Evolutionary conservation across 2,329 filamentous ascomycete genomes (phyloP), one percentile per base, ranked within the genome.

Genomic region (Fusarium gaditjirri): DNA sequence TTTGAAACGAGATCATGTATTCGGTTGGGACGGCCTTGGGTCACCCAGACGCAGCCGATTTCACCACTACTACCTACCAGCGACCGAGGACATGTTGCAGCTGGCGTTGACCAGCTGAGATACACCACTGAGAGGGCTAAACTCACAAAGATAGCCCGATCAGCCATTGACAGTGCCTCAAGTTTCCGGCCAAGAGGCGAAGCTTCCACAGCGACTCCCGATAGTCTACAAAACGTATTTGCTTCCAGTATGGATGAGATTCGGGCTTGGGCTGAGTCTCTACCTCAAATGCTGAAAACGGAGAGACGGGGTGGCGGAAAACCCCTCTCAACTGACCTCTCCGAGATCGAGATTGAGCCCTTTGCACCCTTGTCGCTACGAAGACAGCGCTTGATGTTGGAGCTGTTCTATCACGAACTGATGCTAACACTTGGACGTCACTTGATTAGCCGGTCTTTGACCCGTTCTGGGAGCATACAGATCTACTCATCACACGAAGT

Each of bases 191-290:
- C 12, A 3, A 38, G 1, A 2, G 7, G 13, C 5, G 3, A 12
- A 17, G 6, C 7, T 53, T 2, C 2, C 1, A 47, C 0, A 1
- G 8, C 8, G 2, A 5, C 11, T 2, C 8, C 7, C 2, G 5
- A 3, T 1, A 6, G 7, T 3, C 47, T 0, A 5, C 2, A 16
- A 11, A 44, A 5, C 2, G 21, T 3, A 3, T 17, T 6, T 11
- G 17, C 13, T 21, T 10, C 8, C 1, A 17, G 25, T 1, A 56
- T 61, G 39, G 5, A 38, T 0, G 56, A 4, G 5, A 17, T 61
- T 1, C 31, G 21, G 3, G 21, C 14, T 6, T 56, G 38, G 57
- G 38, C 31, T 3, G 31, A 55, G 2, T 21, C 19, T 6, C 2
- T 61, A 6, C 49, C 57, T 21, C 0, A 9, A 4, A 8, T 17